phyloP scores from a whole-genome alignment of 1,139 yeast species.

The Hansenula anomala region DNA sequence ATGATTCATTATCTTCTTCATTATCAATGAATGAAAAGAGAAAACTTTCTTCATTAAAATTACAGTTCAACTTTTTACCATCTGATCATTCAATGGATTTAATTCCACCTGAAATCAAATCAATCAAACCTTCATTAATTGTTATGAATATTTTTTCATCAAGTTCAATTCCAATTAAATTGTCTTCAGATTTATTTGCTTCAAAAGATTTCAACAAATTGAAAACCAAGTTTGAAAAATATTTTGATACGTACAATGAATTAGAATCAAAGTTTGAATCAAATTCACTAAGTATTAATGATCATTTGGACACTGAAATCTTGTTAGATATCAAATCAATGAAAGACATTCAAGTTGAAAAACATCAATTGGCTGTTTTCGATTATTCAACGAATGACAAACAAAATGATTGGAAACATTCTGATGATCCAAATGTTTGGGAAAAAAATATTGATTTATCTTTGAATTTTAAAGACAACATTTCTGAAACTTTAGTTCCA shows the following conservation, averaged over 20 bases:
- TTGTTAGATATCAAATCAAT: conserved; percentile 17
- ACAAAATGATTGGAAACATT: conserved; percentile 4
- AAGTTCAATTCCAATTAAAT: conserved; percentile 22
- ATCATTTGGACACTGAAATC: conserved; percentile 9
- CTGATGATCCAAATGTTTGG: too few species aligned
- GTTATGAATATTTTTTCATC: conserved; percentile 19
- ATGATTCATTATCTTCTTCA: conserved; percentile 12
- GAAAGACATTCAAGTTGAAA: conserved; percentile 14
- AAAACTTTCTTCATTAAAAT: conserved; percentile 18
- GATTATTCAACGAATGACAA: conserved; percentile 1
- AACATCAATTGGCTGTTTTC: conserved; percentile 7
- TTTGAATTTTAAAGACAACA: too few species aligned
- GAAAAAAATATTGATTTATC: too few species aligned
- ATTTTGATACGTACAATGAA: conserved; percentile 3
- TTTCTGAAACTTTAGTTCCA: neutral
- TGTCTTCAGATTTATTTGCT: conserved; percentile 18
- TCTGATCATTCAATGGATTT: conserved; percentile 9
- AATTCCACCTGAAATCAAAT: conserved; percentile 15
- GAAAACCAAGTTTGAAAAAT: conserved; percentile 10
- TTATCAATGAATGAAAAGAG: conserved; percentile 17
- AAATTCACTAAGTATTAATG: conserved; percentile 4
- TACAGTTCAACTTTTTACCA: conserved; percentile 20
- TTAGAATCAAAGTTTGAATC: conserved; percentile 7
- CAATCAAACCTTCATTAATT: conserved; percentile 12
- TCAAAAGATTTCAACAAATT: conserved; percentile 7